Base-by-base conservation (phyloP, 495 filamentous ascomycete genomes). In the Aspergillus taichungensis region DNA sequence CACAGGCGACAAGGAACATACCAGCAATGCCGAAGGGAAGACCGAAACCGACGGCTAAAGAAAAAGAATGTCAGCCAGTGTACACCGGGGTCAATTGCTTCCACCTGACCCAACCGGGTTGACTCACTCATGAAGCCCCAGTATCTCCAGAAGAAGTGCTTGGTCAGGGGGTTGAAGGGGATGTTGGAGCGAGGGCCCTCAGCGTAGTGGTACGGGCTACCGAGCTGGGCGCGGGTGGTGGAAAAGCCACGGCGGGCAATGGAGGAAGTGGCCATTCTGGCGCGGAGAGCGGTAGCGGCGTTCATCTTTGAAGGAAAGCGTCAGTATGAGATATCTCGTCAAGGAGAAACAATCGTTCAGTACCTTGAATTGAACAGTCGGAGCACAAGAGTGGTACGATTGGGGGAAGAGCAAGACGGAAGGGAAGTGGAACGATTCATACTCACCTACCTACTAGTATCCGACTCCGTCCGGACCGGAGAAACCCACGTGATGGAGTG, bases 171-270 rank as follows among this genome's bases (percentile, higher is more conserved):
- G 76, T 98, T 94, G 82, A 98, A 98, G 49, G 92, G 92, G 48
- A 98, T 71, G 76, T 95, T 96, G 74, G 77, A 82, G 61, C 82
- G 81, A 57, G 94, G 92, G 43, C 92, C 94, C 76, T 97, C 94
- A 49, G 90, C 85, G 74, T 98, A 98, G 77, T 98, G 92, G 78
- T 94, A 94, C 27, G 89, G 89, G 60, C 87, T 92, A 47, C 78
- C 79, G 54, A 92, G 70, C 69, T 85, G 91, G 64, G 84, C 71
- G 53, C 86, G 84, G 63, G 90, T 94, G 62, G 87, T 82, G 68
- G 88, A 83, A 80, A 98, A 94, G 71, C 85, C 88, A 62, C 92
- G 90, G 72, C 90, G 87, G 77, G 83, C 79, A 69, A 88, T 77
- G 57, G 81, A 60, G 42, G 75, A 69, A 66, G 75, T 67, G 58